Evolutionary conservation across 495 filamentous ascomycete genomes (phyloP), one percentile per base, ranked within the genome.

Genomic region (Xylona heveae): DNA sequence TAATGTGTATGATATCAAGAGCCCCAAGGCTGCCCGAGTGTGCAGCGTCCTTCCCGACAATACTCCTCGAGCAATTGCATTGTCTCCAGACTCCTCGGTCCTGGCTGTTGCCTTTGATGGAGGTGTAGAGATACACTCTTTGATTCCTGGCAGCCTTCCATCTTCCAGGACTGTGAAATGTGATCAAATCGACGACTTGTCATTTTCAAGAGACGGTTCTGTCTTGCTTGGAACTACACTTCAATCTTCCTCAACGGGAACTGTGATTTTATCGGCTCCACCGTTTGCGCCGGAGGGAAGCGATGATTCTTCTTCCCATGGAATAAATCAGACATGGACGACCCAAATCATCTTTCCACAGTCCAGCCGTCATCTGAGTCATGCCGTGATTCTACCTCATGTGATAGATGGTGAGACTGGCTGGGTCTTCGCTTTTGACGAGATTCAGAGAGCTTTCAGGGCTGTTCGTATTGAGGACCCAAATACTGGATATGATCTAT

Each of bases 271-370:
- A 10, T 78, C 76, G 0, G 79, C 78, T 4, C 80, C 81, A 6
- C 14, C 25, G 8, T 84, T 82, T 44, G 80, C 80, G 43, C 64
- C 68, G 35, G 65, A 62, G 10, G 62, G 58, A 1, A 55, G 48
- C 27, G 59, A 62, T 28, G 47, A 68, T 35, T 66, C 68, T 6
- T 51, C 52, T 16, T 58, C 66, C 28, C 74, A 79, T 37, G 59
- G 71, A 33, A 62, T 85, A 24, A 77, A 74, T 43, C 71, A 71
- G 5, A 59, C 85, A 44, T 90, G 80, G 80, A 90, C 80, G 26
- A 83, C 79, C 1, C 82, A 84, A 24, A 83, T 90, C 18, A 54
- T 90, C 0, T 90, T 90, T 30, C 80, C 80, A 0, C 76, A 83
- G 34, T 70, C 65, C 13, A 79, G 70, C 33, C 61, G 65, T 24